A percentile compares a stretch with the other conserved stretches of the same genome.
Evolutionary conservation across 2,329 filamentous ascomycete genomes (phyloP).

Genomic region (Diaporthe australafricana): DNA sequence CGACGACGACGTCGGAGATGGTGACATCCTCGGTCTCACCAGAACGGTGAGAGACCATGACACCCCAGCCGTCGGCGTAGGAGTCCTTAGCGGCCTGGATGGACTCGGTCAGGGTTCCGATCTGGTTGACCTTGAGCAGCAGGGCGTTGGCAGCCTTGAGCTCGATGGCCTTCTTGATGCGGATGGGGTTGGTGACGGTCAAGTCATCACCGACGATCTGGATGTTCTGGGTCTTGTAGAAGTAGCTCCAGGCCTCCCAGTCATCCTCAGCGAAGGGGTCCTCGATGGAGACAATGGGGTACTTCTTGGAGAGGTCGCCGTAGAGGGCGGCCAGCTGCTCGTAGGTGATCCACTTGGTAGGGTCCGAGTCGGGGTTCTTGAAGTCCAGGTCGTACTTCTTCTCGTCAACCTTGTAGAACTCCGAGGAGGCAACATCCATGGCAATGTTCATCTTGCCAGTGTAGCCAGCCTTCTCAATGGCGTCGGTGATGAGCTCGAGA

Average conservation of each 20-base stretch:
- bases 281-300: constrained; percentile 98
- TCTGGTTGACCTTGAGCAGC: constrained; percentile 99
- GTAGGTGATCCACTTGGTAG: constrained; percentile 97
- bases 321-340: constrained; percentile 96
- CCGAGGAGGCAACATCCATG: constrained; percentile 98
- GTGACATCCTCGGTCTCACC: constrained; percentile 99
- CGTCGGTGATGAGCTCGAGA: constrained; percentile 88
- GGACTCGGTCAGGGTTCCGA: constrained; percentile 97
- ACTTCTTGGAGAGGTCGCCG: constrained; percentile 88
- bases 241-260: constrained; percentile 99
- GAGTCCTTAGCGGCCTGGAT: constrained; percentile 99
- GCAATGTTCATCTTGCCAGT: constrained; percentile 97
- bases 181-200: constrained; percentile 98
- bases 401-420: constrained; percentile 97
- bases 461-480: constrained; percentile 96
- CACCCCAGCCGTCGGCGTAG: constrained; percentile 94
- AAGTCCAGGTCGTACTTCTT: constrained; percentile 99
- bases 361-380: constrained; percentile 99
- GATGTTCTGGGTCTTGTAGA: constrained; percentile 98
- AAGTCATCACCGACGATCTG: constrained; percentile 99
- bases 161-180: constrained; percentile 99
- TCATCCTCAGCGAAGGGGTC: constrained; percentile 99
- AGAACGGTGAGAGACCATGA: constrained; percentile 99
- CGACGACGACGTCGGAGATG: constrained; percentile 97
- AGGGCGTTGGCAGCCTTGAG: constrained; percentile 99